Evolutionary conservation across 305 asterid species (phyloP).

Genomic region (Solanum hybrid): DNA sequence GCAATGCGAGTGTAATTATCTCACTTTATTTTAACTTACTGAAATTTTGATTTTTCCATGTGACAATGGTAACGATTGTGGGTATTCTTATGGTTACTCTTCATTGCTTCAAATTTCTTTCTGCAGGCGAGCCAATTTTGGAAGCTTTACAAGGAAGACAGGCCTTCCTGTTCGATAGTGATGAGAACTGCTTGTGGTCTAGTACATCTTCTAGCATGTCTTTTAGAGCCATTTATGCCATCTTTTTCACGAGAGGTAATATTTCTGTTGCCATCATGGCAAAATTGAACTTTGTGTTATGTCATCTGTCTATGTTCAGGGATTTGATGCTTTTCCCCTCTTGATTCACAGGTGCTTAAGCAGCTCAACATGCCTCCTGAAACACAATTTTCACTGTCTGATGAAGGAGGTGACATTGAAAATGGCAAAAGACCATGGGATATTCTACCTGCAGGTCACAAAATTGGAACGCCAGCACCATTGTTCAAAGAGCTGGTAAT

Average conservation of each 20-base stretch:
- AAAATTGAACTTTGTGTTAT: not conserved
- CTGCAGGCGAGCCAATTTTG: conserved; percentile 78
- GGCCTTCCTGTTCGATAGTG: conserved; percentile 56
- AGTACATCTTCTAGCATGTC: conserved; percentile 81
- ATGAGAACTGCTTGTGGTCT: conserved; percentile 82
- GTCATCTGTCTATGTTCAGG: not conserved
- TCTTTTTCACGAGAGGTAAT: conserved; percentile 78
- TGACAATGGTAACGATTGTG: not conserved
- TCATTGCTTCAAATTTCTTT: conserved; percentile 5
- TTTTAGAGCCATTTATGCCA: conserved; percentile 92
- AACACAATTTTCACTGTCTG: conserved; percentile 52
- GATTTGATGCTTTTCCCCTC: conserved; percentile 8
- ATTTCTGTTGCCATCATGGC: not conserved
- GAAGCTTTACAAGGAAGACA: conserved; percentile 93
- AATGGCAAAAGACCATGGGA: conserved; percentile 83
- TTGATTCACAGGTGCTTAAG: conserved; percentile 58
- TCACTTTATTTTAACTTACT: not conserved
- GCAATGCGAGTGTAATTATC: not conserved
- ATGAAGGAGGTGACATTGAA: conserved; percentile 56
- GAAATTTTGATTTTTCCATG: not conserved
- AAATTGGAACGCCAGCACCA: conserved; percentile 75
- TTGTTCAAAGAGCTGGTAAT: conserved; percentile 77
- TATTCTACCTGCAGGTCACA: conserved; percentile 68
- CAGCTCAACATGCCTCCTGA: conserved; percentile 76
- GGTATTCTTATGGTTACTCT: not conserved